Conservation (phyloP, 1,284 basidiomycete genomes). For the Microbotryum saponariae region DNA sequence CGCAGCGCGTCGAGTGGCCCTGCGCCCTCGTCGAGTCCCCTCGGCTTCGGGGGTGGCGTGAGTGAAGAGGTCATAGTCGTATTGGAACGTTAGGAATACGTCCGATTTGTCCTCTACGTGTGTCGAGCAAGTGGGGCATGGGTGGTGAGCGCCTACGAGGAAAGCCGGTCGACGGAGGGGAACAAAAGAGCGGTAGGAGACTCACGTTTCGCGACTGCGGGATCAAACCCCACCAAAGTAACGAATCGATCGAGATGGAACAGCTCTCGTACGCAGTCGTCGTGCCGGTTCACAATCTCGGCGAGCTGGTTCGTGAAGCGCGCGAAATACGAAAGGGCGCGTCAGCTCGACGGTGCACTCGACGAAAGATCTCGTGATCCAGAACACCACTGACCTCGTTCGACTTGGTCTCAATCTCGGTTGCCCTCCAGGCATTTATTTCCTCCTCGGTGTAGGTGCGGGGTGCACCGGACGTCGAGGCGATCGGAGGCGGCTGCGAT, state of each 20-base stretch:
- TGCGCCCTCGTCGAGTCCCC: slow-evolving; percentile 42
- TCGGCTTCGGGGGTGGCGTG: slow-evolving; percentile 19
- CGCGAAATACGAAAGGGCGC: not conserved
- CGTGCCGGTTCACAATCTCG: slow-evolving; percentile 26
- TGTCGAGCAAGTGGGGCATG: not conserved
- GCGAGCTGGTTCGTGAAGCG: slow-evolving; percentile 14
- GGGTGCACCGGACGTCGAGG: too few species aligned
- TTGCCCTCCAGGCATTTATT: slow-evolving; percentile 12
- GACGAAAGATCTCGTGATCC: not conserved
- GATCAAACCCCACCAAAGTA: slow-evolving; percentile 65
- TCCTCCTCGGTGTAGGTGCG: slow-evolving; percentile 3
- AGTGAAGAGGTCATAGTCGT: slow-evolving; percentile 51
- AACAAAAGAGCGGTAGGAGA: not conserved
- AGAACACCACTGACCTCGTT: slow-evolving; percentile 12
- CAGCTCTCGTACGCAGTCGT: slow-evolving; percentile 61
- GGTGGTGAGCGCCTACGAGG: not conserved
- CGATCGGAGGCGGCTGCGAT: too few species aligned
- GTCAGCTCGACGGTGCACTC: not conserved
- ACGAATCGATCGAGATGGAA: slow-evolving; percentile 77
- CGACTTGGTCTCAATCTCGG: slow-evolving; percentile 18
- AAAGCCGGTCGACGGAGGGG: not conserved
- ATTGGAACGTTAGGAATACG: slow-evolving; percentile 58
- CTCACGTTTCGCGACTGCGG: slow-evolving; percentile 56
- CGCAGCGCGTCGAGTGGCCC: slow-evolving; percentile 57
- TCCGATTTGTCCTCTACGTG: slow-evolving; percentile 52